Base-by-base conservation (phyloP, 192 early-diverging fungal species). In the Dimargaris verticillata region DNA sequence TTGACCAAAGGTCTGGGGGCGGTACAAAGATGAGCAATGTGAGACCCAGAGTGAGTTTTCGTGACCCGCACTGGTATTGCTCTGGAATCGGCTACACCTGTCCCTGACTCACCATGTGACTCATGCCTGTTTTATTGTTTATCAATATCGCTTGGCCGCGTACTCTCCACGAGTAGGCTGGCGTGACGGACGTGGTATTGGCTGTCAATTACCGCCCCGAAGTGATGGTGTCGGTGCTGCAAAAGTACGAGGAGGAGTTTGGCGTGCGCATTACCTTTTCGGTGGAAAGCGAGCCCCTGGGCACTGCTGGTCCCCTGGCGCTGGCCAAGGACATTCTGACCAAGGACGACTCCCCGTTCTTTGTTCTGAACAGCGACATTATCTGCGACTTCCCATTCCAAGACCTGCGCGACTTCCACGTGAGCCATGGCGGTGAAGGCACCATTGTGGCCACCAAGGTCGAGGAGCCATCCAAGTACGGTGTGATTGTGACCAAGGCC, bases 121-220 rank as follows among this genome's bases (percentile, higher is more conserved):
- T n/a, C n/a, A n/a, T n/a, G n/a, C n/a, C n/a, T n/a, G n/a, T n/a
- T n/a, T n/a, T n/a, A n/a, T n/a, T n/a, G n/a, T n/a, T n/a, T n/a
- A n/a, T n/a, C n/a, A n/a, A n/a, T n/a, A n/a, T n/a, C n/a, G n/a
- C n/a, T n/a, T n/a, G n/a, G n/a, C n/a, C n/a, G n/a, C n/a, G n/a
- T n/a, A n/a, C n/a, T n/a, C n/a, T n/a, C n/a, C n/a, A n/a, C n/a
- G n/a, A 43, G 24, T 81, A 96, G 92, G 90, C 88, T 63, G 95
- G 95, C 61, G 95, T 99, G 45, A 91, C 80, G 29, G 93, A 99
- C 73, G 89, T 99, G 51, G 92, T 99, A 7, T 79, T 99, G 62
- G 95, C 95, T 59, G 95, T 99, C 68, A 97, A 95, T 74, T 99
- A 99, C 86, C 88, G 90, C 63, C 95, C 95, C 41, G 94, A 99